Percentiles rank a stretch among this genome's conserved stretches.
Evolutionary conservation across 2,329 filamentous ascomycete genomes (phyloP).

Genomic region (Beauveria bassiana): DNA sequence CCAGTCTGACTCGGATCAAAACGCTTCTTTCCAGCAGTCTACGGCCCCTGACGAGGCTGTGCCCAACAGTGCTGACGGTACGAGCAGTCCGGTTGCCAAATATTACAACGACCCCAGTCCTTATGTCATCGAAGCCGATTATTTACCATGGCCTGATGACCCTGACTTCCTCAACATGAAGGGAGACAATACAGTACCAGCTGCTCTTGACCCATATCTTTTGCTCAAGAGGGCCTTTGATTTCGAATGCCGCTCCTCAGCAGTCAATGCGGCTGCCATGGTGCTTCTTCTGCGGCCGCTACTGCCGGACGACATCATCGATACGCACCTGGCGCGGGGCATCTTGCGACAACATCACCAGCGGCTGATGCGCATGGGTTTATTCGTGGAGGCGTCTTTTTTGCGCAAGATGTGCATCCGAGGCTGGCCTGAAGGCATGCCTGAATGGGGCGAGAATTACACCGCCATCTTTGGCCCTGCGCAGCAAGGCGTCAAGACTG

Average conservation of each 20-base stretch:
- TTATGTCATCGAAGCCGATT: constrained; percentile 49
- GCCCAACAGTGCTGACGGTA: constrained; percentile 17
- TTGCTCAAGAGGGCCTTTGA: constrained; percentile 46
- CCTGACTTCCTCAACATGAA: constrained; percentile 41
- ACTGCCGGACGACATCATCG: constrained; percentile 46
- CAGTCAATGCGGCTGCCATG: constrained; percentile 53
- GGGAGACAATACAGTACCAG: constrained; percentile 12
- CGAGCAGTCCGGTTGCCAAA: constrained; percentile 19
- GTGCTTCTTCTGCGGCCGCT: constrained; percentile 52
- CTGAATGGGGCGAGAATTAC: constrained; percentile 48
- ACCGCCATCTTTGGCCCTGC: constrained; percentile 44
- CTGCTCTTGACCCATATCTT: constrained; percentile 47
- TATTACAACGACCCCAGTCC: constrained; percentile 32
- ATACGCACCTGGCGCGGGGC: constrained; percentile 45
- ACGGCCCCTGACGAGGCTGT: constrained; percentile 13
- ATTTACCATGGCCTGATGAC: constrained; percentile 50
- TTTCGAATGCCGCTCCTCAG: constrained; percentile 49
- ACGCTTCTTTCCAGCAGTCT: constrained; percentile 9
- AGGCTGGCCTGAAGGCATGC: constrained; percentile 46
- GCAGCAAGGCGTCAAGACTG: constrained; percentile 46
- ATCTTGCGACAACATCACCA: constrained; percentile 53
- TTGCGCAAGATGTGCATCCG: constrained; percentile 53
- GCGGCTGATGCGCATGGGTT: constrained; percentile 50
- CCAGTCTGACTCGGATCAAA: constrained; percentile 20
- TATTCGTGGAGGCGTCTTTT: constrained; percentile 53